Percentiles rank a stretch among this genome's conserved stretches.
Evolutionary conservation across 345 rosid genomes (phyloP).

Genomic region (Aquilaria malaccensis): DNA sequence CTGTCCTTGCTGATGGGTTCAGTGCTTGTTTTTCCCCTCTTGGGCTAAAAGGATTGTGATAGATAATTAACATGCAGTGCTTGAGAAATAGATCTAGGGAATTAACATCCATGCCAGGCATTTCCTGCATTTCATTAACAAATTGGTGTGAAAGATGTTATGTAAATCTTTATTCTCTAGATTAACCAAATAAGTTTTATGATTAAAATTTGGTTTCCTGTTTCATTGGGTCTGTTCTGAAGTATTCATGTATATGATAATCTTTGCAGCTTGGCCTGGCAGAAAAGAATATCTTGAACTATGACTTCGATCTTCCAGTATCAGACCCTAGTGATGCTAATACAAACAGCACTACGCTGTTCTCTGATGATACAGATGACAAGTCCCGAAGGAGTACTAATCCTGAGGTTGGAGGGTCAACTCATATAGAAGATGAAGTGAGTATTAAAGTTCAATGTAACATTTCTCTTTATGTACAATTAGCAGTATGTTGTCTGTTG

Average conservation of each 20-base stretch:
- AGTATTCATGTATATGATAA: constrained; percentile 14
- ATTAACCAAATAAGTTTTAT: no score
- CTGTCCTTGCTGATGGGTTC: not conserved
- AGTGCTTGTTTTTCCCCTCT: not conserved
- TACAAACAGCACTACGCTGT: constrained; percentile 77
- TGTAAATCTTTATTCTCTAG: no score
- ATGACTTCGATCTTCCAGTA: constrained; percentile 73
- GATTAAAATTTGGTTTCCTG: not conserved
- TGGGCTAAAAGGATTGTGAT: not conserved
- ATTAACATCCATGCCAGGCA: not conserved
- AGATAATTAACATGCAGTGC: not conserved
- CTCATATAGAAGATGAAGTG: constrained; percentile 72
- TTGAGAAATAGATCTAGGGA: not conserved
- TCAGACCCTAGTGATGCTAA: constrained; percentile 96
- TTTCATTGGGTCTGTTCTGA: not conserved
- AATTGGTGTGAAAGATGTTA: not conserved
- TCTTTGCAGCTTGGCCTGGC: constrained; percentile 83
- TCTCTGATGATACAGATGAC: constrained; percentile 97
- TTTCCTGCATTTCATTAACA: not conserved
- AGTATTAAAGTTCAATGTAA: constrained; percentile 22
- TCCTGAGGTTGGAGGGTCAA: constrained; percentile 49
- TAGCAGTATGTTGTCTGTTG: no score
- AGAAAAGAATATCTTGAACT: constrained; percentile 84
- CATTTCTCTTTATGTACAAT: not conserved
- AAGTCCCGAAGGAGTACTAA: constrained; percentile 51